Conservation (phyloP, 176 grass and related monocot species). For the Areca catechu region DNA sequence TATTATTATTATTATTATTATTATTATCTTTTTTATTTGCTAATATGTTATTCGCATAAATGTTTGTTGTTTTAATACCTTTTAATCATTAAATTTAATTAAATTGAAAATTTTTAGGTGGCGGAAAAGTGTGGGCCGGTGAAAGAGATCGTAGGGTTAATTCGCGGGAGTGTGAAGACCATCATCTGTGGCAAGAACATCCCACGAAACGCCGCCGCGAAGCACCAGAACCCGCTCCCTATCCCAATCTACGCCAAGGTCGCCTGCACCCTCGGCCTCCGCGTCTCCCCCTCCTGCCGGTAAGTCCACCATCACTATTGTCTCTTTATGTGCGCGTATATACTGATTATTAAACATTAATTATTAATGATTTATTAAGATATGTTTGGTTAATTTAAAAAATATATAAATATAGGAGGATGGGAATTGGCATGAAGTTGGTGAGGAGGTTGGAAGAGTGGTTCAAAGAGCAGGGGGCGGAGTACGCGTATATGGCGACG, state of each 20-base stretch:
- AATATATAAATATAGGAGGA: neutral
- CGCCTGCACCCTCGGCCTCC: slow-evolving; percentile 10
- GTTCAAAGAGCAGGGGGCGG: slow-evolving; percentile 8
- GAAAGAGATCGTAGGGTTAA: slow-evolving; percentile 4
- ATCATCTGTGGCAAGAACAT: slow-evolving; percentile 1
- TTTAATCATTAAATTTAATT: too few relatives aligned
- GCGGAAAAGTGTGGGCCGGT: neutral
- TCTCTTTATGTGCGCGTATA: neutral
- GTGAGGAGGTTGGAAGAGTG: slow-evolving; percentile 2
- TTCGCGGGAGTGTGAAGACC: slow-evolving; percentile 5
- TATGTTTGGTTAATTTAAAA: too few relatives aligned
- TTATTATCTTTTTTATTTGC: neutral
- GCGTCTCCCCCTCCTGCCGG: slow-evolving; percentile 3
- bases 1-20: neutral
- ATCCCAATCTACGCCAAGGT: neutral
- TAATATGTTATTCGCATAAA: neutral
- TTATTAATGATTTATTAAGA: too few relatives aligned
- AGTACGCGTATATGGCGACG: slow-evolving; percentile 18
- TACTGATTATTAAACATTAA: too few relatives aligned
- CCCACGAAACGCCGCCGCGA: neutral
- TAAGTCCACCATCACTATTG: neutral
- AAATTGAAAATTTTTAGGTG: neutral
- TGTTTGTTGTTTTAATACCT: neutral
- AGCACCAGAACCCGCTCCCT: too few relatives aligned
- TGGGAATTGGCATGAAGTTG: neutral